These are phyloP conservation scores for Coriolopsis trogii DNA, from an alignment of 1,284 basidiomycete species.

Conservation along the genomic window DNA sequence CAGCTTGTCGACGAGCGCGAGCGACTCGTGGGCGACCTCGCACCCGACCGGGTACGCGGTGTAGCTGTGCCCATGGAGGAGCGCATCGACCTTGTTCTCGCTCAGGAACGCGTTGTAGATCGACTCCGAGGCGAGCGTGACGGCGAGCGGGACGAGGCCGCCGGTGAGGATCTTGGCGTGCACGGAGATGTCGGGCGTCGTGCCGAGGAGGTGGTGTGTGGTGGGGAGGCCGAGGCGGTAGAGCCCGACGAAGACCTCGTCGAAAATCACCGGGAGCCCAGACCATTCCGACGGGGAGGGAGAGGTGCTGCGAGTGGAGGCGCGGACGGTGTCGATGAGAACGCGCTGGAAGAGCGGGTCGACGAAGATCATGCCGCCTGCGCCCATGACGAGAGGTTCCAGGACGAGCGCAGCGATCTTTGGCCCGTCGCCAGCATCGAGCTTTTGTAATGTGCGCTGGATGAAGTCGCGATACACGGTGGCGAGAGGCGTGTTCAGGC, in stretches of 20 bases:
- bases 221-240: constrained; percentile 83
- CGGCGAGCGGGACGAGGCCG: constrained; percentile 86
- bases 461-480: constrained; percentile 69
- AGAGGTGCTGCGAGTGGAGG: constrained; percentile 18
- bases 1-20: constrained; percentile 66
- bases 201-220: constrained; percentile 67
- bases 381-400: constrained; percentile 94
- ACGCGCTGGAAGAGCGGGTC: constrained; percentile 96
- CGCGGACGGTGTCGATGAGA: constrained; percentile 81
- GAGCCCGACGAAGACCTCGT: constrained; percentile 95
- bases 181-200: constrained; percentile 84
- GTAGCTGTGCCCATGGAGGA: constrained; percentile 96
- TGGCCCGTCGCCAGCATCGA: constrained; percentile 44
- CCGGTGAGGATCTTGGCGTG: constrained; percentile 96
- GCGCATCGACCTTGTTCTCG: constrained; percentile 78
- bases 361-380: constrained; percentile 97
- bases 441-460: constrained; percentile 49
- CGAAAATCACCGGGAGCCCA: constrained; percentile 91
- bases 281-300: constrained; percentile 48
- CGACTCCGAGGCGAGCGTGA: constrained; percentile 79
- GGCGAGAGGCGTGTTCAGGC: constrained; percentile 68
- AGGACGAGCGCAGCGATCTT: constrained; percentile 79
- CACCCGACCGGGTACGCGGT: constrained; percentile 93
- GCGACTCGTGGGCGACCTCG: constrained; percentile 84
- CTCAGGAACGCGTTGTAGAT: constrained; percentile 86